These are phyloP conservation scores for Calocera cornea DNA, from an alignment of 768 basidiomycete genomes.

Conservation along the genomic window DNA sequence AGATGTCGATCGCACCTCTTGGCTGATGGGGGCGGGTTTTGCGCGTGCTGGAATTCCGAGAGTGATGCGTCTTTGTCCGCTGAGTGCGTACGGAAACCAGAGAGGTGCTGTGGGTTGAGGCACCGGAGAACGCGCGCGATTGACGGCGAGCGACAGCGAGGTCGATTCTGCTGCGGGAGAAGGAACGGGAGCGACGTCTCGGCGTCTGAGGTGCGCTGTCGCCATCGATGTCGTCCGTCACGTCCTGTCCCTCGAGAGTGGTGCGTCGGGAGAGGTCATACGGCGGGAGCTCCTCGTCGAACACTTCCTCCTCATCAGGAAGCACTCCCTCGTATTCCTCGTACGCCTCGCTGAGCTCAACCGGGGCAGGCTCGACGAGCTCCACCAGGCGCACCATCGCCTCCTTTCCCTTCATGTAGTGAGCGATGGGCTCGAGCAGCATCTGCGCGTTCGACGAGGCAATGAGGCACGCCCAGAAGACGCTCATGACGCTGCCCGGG, in stretches of 20 bases:
- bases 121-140: background rate
- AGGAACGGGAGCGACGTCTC: background rate
- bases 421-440: slow-evolving; percentile 55
- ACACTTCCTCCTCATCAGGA: background rate
- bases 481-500: slow-evolving; percentile 80
- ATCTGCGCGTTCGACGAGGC: slow-evolving; percentile 78
- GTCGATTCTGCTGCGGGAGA: background rate
- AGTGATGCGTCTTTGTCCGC: slow-evolving; percentile 11
- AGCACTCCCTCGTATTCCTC: background rate
- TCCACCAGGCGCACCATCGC: slow-evolving; percentile 57
- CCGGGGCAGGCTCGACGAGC: slow-evolving; percentile 35
- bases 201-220: background rate
- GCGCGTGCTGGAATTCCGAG: slow-evolving; percentile 25
- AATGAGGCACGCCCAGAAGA: slow-evolving; percentile 94
- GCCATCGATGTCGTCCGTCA: background rate
- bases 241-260: background rate
- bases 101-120: background rate
- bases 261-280: background rate
- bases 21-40: slow-evolving; percentile 54
- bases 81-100: background rate
- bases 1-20: slow-evolving; percentile 54
- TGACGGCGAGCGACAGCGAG: background rate
- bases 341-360: background rate
- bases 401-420: slow-evolving; percentile 52
- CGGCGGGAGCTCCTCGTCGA: background rate